Conservation (phyloP, 495 filamentous ascomycete species). For the Penicillium paxilli region DNA sequence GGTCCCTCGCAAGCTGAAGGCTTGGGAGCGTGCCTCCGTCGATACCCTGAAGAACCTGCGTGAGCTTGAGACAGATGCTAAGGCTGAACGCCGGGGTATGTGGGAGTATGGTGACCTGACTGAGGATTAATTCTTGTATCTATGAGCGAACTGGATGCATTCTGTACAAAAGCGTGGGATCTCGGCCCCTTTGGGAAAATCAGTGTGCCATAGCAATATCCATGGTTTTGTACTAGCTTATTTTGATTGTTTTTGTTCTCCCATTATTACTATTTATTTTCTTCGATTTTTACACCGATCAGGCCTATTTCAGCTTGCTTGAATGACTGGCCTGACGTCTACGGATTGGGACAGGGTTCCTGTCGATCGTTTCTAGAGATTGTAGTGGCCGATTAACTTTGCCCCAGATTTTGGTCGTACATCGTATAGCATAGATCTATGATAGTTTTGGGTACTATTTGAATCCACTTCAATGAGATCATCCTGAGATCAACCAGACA, state of each 20-base stretch:
- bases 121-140: constrained; percentile 62
- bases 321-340: neutral
- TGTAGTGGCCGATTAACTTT: constrained; percentile 1
- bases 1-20: constrained; percentile 84
- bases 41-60: constrained; percentile 67
- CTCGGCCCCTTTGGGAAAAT: neutral
- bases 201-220: constrained; percentile 10
- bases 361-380: neutral
- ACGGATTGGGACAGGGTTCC: neutral
- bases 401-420: neutral
- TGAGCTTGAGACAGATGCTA: constrained; percentile 71
- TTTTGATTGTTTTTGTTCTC: neutral
- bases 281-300: no score
- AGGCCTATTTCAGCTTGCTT: neutral
- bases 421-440: no score
- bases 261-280: neutral
- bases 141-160: constrained; percentile 16
- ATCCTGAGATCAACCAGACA: no score
- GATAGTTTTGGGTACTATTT: no score
- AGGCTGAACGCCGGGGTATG: constrained; percentile 75
- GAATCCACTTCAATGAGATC: no score
- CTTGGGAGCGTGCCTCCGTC: constrained; percentile 77
- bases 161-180: constrained; percentile 21
- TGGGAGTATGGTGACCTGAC: constrained; percentile 98
- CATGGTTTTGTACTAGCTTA: neutral